These are phyloP conservation scores for Cladosporium austrohemisphaericum DNA, from an alignment of 2,329 filamentous ascomycete species.

Conservation along the genomic window DNA sequence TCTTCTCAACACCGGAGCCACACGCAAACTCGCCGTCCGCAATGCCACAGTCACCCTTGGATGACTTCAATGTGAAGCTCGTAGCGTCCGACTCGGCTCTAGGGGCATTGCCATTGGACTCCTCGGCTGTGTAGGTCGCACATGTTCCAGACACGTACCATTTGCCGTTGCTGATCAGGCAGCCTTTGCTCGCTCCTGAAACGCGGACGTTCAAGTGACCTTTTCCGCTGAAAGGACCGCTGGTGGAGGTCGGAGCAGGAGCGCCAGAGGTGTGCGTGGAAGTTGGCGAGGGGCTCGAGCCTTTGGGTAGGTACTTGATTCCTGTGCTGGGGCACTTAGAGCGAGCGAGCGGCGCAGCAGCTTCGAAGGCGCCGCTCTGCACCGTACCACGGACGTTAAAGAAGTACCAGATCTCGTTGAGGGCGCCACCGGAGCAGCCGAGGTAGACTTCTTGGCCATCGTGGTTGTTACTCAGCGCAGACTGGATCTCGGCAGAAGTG, in stretches of 20 bases:
- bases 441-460: slow-evolving; percentile 57
- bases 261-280: slow-evolving; percentile 34
- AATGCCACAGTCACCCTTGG: slow-evolving; percentile 58
- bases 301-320: slow-evolving; percentile 64
- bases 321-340: slow-evolving; percentile 60
- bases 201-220: slow-evolving; percentile 58
- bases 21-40: slow-evolving; percentile 54
- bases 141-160: slow-evolving; percentile 68
- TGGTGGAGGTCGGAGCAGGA: slow-evolving; percentile 32
- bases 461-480: slow-evolving; percentile 51
- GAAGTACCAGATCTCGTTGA: slow-evolving; percentile 60
- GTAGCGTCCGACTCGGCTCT: neutral
- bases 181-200: slow-evolving; percentile 53
- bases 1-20: slow-evolving; percentile 43
- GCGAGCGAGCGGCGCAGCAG: slow-evolving; percentile 53
- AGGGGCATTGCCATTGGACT: slow-evolving; percentile 28
- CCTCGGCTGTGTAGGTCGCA: slow-evolving; percentile 59
- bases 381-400: slow-evolving; percentile 60
- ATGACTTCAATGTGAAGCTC: slow-evolving; percentile 55
- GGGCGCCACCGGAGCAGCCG: slow-evolving; percentile 49
- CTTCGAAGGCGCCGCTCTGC: slow-evolving; percentile 58
- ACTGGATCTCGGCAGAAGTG: slow-evolving; percentile 55
- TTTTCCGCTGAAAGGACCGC: slow-evolving; percentile 52
- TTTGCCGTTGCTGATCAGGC: slow-evolving; percentile 61
- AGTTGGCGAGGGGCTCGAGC: slow-evolving; percentile 26